A percentile compares a stretch with the other conserved stretches of the same genome.
Conservation (phyloP, 495 filamentous ascomycete genomes). For the Hyaloscypha finlandica region DNA sequence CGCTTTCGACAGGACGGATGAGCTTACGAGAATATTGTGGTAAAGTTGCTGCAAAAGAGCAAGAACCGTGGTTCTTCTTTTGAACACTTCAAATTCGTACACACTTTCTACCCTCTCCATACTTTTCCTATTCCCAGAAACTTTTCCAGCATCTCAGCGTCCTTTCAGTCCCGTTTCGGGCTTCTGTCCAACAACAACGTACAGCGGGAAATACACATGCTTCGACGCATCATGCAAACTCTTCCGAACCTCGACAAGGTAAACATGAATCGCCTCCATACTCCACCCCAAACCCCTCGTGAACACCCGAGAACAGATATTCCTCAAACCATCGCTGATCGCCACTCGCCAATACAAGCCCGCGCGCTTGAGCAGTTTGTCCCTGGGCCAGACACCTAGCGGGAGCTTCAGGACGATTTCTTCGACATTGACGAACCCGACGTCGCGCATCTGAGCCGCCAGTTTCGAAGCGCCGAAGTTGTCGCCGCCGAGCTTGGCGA, state of each 20-base stretch:
- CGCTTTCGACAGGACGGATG: too few species aligned
- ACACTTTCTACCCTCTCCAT: too few species aligned
- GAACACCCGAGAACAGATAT: not conserved
- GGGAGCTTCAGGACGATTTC: conserved; percentile 6
- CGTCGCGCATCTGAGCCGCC: not conserved
- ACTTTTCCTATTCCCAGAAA: too few species aligned
- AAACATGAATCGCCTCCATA: not conserved
- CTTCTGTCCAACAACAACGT: not conserved
- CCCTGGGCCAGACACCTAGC: conserved; percentile 6
- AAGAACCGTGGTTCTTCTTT: too few species aligned
- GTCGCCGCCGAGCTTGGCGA: conserved; percentile 8
- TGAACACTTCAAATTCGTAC: too few species aligned
- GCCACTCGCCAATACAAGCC: conserved; percentile 3
- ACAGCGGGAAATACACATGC: not conserved
- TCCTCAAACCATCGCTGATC: not conserved
- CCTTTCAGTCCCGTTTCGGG: not conserved
- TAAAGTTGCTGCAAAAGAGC: too few species aligned
- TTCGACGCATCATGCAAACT: not conserved
- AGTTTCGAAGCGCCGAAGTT: conserved; percentile 5
- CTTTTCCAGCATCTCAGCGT: too few species aligned
- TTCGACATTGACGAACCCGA: not conserved
- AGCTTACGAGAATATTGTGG: too few species aligned
- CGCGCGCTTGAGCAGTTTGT: conserved; percentile 7
- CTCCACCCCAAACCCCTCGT: not conserved
- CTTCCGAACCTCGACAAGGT: not conserved